These are phyloP conservation scores for Yarrowia porcina DNA, from an alignment of 805 yeast genomes.

Conservation along the genomic window DNA sequence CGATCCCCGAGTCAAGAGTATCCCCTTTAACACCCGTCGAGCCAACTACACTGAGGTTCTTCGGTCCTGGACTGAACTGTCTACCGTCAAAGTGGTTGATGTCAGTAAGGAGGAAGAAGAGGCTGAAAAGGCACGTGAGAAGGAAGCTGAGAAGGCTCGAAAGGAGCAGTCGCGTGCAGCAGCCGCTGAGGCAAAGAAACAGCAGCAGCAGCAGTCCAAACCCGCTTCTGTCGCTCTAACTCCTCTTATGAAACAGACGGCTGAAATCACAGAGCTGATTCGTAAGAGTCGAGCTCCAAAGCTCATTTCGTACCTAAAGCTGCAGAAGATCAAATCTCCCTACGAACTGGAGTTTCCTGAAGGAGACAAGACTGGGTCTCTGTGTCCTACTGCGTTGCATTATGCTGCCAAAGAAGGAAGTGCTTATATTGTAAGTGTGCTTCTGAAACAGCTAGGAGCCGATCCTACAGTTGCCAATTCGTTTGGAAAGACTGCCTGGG, in stretches of 20 bases:
- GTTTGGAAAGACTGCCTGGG: slow-evolving; percentile 64
- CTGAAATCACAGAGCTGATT: slow-evolving; percentile 55
- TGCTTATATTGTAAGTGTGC: slow-evolving; percentile 58
- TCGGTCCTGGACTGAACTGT: slow-evolving; percentile 76
- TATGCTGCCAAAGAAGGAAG: slow-evolving; percentile 69
- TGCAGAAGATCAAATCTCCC: slow-evolving; percentile 48
- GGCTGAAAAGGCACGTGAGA: slow-evolving; percentile 29
- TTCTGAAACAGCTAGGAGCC: slow-evolving; percentile 63
- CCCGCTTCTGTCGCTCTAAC: slow-evolving; percentile 27
- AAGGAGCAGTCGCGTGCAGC: slow-evolving; percentile 11
- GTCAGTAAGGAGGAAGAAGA: slow-evolving; percentile 50
- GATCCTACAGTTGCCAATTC: slow-evolving; percentile 60
- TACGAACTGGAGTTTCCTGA: background rate
- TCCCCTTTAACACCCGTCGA: slow-evolving; percentile 88
- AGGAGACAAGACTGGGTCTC: slow-evolving; percentile 19
- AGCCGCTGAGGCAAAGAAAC: slow-evolving; percentile 26
- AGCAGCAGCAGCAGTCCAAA: slow-evolving; percentile 22
- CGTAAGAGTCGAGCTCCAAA: slow-evolving; percentile 78
- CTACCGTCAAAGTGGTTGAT: slow-evolving; percentile 54
- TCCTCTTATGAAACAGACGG: slow-evolving; percentile 50
- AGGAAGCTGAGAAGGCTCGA: slow-evolving; percentile 29
- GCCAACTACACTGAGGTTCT: slow-evolving; percentile 81
- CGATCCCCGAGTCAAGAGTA: slow-evolving; percentile 61
- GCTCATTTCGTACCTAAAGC: slow-evolving; percentile 57
- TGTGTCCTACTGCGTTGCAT: slow-evolving; percentile 73